Conservation (phyloP, 2,329 filamentous ascomycete genomes). For the Xylaria sp. region DNA sequence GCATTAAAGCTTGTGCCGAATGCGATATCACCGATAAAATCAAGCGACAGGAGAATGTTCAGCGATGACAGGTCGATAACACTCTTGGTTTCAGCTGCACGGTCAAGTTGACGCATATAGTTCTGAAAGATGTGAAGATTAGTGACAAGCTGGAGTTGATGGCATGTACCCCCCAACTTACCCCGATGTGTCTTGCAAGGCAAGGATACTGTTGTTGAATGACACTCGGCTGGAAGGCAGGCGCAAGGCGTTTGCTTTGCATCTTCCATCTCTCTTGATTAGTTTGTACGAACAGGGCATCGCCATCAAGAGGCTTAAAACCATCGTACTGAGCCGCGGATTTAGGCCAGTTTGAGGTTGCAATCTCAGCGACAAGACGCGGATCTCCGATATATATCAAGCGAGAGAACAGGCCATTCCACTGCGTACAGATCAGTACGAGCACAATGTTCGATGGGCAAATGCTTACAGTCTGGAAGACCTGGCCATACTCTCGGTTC, state of each 20-base stretch:
- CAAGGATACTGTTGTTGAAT: slow-evolving; percentile 30
- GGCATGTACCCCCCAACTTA: neutral
- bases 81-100: slow-evolving; percentile 17
- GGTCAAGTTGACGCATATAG: slow-evolving; percentile 30
- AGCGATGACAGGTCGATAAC: slow-evolving; percentile 27
- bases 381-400: slow-evolving; percentile 35
- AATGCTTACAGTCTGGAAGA: slow-evolving; percentile 33
- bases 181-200: slow-evolving; percentile 30
- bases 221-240: slow-evolving; percentile 33
- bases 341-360: slow-evolving; percentile 34
- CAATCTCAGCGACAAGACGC: slow-evolving; percentile 28
- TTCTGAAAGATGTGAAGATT: slow-evolving; percentile 9
- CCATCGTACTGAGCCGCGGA: slow-evolving; percentile 32
- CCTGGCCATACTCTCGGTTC: slow-evolving; percentile 35
- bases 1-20: slow-evolving; percentile 35
- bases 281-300: slow-evolving; percentile 31
- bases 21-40: slow-evolving; percentile 37
- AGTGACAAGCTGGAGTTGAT: neutral
- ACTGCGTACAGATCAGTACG: slow-evolving; percentile 17
- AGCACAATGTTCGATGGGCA: neutral
- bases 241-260: slow-evolving; percentile 34
- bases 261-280: slow-evolving; percentile 35
- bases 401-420: slow-evolving; percentile 35
- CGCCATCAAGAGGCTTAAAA: slow-evolving; percentile 33
- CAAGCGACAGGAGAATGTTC: slow-evolving; percentile 34